phyloP scores from a whole-genome alignment of 2,329 filamentous ascomycete genomes.

The Diaporthe destruens region DNA sequence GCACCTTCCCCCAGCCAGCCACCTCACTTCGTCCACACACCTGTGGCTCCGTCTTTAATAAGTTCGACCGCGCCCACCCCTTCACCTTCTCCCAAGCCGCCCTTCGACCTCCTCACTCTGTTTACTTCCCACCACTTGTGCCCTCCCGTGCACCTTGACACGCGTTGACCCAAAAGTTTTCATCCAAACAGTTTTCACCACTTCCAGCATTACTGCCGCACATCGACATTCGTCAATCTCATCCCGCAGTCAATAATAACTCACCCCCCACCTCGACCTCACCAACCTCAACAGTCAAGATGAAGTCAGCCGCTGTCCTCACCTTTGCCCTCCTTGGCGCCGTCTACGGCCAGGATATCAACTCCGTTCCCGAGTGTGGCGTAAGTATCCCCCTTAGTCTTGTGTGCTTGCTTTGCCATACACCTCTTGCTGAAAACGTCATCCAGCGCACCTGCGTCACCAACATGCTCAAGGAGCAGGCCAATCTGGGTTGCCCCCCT shows the following conservation, averaged over 20 bases:
- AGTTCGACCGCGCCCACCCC: slow-evolving; percentile 30
- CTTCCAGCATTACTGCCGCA: slow-evolving; percentile 38
- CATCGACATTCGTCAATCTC: slow-evolving; percentile 36
- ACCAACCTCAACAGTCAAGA: slow-evolving; percentile 53
- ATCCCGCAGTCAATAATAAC: slow-evolving; percentile 29
- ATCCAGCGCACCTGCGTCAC: slow-evolving; percentile 60
- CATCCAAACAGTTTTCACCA: slow-evolving; percentile 29
- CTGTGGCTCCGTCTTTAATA: slow-evolving; percentile 39
- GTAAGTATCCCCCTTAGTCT: slow-evolving; percentile 56
- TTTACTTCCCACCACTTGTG: slow-evolving; percentile 26
- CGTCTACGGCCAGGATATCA: slow-evolving; percentile 56
- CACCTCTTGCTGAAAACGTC: slow-evolving; percentile 4
- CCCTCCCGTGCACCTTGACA: slow-evolving; percentile 21
- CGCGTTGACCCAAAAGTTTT: slow-evolving; percentile 36
- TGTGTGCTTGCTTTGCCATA: not conserved
- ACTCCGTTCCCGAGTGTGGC: slow-evolving; percentile 63
- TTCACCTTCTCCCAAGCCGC: not conserved
- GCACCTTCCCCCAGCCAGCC: slow-evolving; percentile 32
- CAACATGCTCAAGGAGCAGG: slow-evolving; percentile 64
- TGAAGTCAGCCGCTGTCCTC: slow-evolving; percentile 62
- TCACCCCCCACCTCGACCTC: slow-evolving; percentile 6
- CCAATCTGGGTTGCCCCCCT: slow-evolving; percentile 59
- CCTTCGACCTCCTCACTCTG: slow-evolving; percentile 20
- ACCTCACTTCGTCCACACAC: slow-evolving; percentile 32
- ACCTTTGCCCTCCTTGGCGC: slow-evolving; percentile 56